A percentile compares a stretch with the other conserved stretches of the same genome.
Evolutionary conservation across 441 rosid species (phyloP).

Genomic region (Corymbia citriodora): DNA sequence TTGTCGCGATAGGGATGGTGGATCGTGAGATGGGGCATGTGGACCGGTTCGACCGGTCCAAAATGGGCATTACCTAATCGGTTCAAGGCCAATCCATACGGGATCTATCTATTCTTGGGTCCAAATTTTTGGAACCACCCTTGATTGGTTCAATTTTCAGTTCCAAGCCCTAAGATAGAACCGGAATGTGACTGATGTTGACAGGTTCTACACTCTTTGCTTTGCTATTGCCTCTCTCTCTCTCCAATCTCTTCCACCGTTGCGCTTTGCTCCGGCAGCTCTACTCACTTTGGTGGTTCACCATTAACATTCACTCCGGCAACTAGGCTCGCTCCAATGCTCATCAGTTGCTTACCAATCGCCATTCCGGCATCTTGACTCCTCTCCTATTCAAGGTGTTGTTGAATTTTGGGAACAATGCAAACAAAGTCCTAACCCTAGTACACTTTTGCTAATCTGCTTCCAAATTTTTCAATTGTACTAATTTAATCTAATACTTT

Average conservation of each 20-base stretch:
- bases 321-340: not conserved
- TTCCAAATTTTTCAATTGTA: fast-evolving
- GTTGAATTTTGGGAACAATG: fast-evolving
- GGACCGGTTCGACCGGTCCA: fast-evolving
- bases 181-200: too few relatives aligned
- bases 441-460: fast-evolving
- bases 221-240: not conserved
- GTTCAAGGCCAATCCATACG: fast-evolving
- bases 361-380: not conserved
- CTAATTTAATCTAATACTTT: fast-evolving
- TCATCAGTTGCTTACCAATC: not conserved
- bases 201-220: not conserved
- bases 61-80: too few relatives aligned
- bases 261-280: not conserved
- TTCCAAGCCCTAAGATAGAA: not conserved
- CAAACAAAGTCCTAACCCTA: fast-evolving
- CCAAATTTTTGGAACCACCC: fast-evolving
- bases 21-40: fast-evolving
- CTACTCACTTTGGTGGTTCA: not conserved
- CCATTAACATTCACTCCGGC: not conserved
- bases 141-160: not conserved
- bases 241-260: not conserved
- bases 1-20: not conserved
- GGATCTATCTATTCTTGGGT: fast-evolving
- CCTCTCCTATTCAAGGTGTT: not conserved